Evolutionary conservation across 2,329 filamentous ascomycete species (phyloP).

Genomic region (Beauveria brongniartii): DNA sequence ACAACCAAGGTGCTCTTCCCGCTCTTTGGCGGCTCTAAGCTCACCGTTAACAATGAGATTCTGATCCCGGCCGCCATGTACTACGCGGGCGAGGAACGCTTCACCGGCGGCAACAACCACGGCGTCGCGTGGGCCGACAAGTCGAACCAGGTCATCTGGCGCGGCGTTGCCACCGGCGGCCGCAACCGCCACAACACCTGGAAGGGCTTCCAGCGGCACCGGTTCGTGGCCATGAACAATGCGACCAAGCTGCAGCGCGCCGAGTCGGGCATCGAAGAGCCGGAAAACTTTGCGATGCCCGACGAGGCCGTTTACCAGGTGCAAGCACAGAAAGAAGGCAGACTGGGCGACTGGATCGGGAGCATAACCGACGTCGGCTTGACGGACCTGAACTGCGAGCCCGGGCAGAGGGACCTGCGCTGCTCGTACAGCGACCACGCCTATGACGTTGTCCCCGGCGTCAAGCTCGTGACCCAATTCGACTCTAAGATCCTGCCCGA

Average conservation of each 20-base stretch:
- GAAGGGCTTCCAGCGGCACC: slow-evolving; percentile 66
- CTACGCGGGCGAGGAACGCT: slow-evolving; percentile 55
- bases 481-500: slow-evolving; percentile 63
- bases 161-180: slow-evolving; percentile 60
- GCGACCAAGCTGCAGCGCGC: slow-evolving; percentile 46
- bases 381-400: slow-evolving; percentile 45
- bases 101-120: slow-evolving; percentile 47
- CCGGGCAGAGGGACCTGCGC: slow-evolving; percentile 25
- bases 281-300: slow-evolving; percentile 48
- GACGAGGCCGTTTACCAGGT: slow-evolving; percentile 35
- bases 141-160: slow-evolving; percentile 48
- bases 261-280: slow-evolving; percentile 32
- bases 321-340: slow-evolving; percentile 33
- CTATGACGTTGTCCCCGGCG: slow-evolving; percentile 31
- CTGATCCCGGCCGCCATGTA: slow-evolving; percentile 63
- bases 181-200: slow-evolving; percentile 53
- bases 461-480: slow-evolving; percentile 46
- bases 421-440: slow-evolving; percentile 43
- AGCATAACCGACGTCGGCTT: slow-evolving; percentile 44
- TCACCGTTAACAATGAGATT: slow-evolving; percentile 62
- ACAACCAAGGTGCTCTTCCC: slow-evolving; percentile 53
- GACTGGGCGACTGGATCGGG: slow-evolving; percentile 42
- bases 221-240: slow-evolving; percentile 68
- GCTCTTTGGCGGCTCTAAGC: slow-evolving; percentile 61
- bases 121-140: slow-evolving; percentile 53